These are phyloP conservation scores for Balakata baccata DNA, from an alignment of 345 rosid genomes.

Conservation along the genomic window DNA sequence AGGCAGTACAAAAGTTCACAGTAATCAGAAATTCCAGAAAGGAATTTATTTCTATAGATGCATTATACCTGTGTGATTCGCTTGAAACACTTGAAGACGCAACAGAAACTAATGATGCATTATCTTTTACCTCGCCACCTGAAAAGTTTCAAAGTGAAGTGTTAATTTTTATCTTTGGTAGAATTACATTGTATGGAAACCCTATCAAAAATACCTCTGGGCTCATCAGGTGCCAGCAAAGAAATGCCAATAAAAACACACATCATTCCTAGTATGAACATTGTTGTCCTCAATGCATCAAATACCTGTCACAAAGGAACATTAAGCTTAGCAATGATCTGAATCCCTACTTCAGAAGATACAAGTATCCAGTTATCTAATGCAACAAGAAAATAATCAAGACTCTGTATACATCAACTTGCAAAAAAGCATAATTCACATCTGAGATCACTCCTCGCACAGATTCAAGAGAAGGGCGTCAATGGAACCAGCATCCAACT, in stretches of 20 bases:
- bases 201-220: slow-evolving; percentile 46
- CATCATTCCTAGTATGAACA: slow-evolving; percentile 90
- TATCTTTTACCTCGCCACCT: slow-evolving; percentile 75
- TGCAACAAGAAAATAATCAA: not conserved
- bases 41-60: not conserved
- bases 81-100: slow-evolving; percentile 50
- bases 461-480: not conserved
- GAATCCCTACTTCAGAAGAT: slow-evolving; percentile 5
- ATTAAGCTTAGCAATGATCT: slow-evolving; percentile 2
- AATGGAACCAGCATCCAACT: not conserved
- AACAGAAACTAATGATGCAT: slow-evolving; percentile 42
- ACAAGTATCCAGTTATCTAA: slow-evolving; percentile 4
- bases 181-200: not conserved
- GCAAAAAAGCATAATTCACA: not conserved
- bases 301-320: slow-evolving; percentile 56
- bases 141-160: slow-evolving; percentile 24
- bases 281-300: slow-evolving; percentile 78
- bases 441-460: not conserved
- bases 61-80: slow-evolving; percentile 66
- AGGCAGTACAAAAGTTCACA: slow-evolving; percentile 33
- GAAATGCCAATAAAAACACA: slow-evolving; percentile 88
- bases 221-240: slow-evolving; percentile 91
- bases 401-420: not conserved
- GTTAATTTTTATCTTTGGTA: not conserved
- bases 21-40: not conserved